Evolutionary conservation across 352 stramenopile species (phyloP).

Genomic region (Phytophthora sp.): DNA sequence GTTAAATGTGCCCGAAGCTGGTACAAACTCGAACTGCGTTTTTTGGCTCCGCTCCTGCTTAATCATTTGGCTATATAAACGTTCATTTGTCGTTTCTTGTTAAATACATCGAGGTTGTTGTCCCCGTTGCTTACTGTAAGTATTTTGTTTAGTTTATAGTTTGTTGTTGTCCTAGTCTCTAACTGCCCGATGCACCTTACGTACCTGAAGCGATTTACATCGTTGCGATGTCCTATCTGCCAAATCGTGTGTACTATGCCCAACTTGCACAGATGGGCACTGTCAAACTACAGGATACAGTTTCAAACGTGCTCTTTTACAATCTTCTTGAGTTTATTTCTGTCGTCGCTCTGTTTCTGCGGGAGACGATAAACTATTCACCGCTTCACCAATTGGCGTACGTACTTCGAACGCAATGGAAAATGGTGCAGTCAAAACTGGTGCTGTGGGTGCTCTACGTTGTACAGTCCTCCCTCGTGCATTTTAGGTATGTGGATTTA

Average conservation of each 20-base stretch:
- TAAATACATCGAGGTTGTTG: slow-evolving; percentile 37
- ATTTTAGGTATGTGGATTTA: too few species aligned
- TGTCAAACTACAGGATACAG: slow-evolving; percentile 12
- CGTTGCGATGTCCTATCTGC: slow-evolving; percentile 23
- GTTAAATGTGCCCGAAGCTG: slow-evolving; percentile 5
- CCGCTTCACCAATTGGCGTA: slow-evolving; percentile 29
- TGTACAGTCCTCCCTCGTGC: slow-evolving; percentile 30
- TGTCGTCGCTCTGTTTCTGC: slow-evolving; percentile 11
- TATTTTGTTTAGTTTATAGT: neutral
- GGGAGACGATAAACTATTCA: slow-evolving; percentile 11
- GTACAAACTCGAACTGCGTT: slow-evolving; percentile 2
- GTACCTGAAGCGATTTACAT: slow-evolving; percentile 27
- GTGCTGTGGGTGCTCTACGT: slow-evolving; percentile 43
- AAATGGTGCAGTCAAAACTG: slow-evolving; percentile 43
- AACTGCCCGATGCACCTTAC: neutral
- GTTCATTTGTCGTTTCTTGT: slow-evolving; percentile 15
- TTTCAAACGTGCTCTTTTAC: slow-evolving; percentile 30
- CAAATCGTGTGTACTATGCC: slow-evolving; percentile 28
- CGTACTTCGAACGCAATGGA: slow-evolving; percentile 36
- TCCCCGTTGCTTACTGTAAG: slow-evolving; percentile 35
- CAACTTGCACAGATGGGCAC: slow-evolving; percentile 26
- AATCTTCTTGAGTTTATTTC: slow-evolving; percentile 20
- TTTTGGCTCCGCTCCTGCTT: slow-evolving; percentile 12
- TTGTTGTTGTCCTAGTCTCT: neutral
- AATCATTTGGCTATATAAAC: neutral